These are phyloP conservation scores for Suhomyces yuchorum DNA, from an alignment of 1,139 yeast species.

Conservation along the genomic window DNA sequence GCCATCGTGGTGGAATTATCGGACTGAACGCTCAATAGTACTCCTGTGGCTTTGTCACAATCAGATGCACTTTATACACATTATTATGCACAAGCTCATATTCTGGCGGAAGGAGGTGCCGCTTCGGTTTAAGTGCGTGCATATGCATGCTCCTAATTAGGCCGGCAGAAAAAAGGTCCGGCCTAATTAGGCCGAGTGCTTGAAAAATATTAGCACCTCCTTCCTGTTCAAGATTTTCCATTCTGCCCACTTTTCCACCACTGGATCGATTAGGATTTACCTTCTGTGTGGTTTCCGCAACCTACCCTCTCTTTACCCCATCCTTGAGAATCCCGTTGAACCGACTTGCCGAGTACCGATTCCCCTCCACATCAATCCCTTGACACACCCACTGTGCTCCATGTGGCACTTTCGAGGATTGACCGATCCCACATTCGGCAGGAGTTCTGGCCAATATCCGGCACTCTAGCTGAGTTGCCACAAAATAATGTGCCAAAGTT, in stretches of 20 bases:
- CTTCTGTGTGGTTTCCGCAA: slow-evolving; percentile 1
- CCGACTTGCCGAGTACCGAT: slow-evolving; percentile 3
- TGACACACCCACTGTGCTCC: background rate
- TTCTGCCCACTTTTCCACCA: background rate
- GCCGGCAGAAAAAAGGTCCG: no score
- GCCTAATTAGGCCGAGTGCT: slow-evolving; percentile 7
- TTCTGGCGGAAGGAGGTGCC: background rate
- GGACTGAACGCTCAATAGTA: background rate
- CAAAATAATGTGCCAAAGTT: background rate
- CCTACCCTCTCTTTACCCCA: slow-evolving; percentile 7
- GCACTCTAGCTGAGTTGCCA: background rate
- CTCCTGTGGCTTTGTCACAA: background rate
- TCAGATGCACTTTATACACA: background rate
- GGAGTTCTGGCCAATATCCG: background rate
- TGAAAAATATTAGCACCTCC: slow-evolving; percentile 2
- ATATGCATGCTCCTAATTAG: slow-evolving; percentile 9
- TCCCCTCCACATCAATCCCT: background rate
- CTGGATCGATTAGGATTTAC: background rate
- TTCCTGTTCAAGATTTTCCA: background rate
- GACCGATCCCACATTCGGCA: background rate
- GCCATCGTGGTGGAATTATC: background rate
- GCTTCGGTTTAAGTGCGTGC: slow-evolving; percentile 8
- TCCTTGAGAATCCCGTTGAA: slow-evolving; percentile 1
- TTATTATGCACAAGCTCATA: background rate
- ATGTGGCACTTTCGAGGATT: background rate